A percentile compares a stretch with the other conserved stretches of the same genome.
phyloP scores from a whole-genome alignment of 2,329 filamentous ascomycete species.

The Fusarium succisae region DNA sequence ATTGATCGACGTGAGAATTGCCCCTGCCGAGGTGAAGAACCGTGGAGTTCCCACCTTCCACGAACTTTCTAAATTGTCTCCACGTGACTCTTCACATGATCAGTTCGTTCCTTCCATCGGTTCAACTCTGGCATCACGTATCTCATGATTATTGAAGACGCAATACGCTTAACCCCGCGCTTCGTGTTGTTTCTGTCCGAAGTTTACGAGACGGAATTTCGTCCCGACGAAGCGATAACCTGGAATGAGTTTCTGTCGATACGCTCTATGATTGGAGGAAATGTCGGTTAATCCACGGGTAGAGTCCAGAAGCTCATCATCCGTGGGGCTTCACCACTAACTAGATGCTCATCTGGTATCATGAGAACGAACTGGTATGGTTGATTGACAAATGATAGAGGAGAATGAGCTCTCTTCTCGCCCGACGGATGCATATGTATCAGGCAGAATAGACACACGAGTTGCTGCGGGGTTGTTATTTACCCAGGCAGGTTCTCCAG shows the following conservation, averaged over 20 bases:
- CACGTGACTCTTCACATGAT: background rate
- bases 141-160: background rate
- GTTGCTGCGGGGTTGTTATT: constrained; percentile 31
- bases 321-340: constrained; percentile 36
- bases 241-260: background rate
- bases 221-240: constrained; percentile 32
- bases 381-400: constrained; percentile 23
- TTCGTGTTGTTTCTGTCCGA: background rate
- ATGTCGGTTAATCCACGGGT: constrained; percentile 9
- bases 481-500: constrained; percentile 15
- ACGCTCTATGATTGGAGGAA: constrained; percentile 8
- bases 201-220: constrained; percentile 23
- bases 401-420: background rate
- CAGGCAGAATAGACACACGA: constrained; percentile 28
- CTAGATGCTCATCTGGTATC: constrained; percentile 27
- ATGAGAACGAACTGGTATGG: constrained; percentile 25
- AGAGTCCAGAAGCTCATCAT: background rate
- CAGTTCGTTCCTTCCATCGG: background rate
- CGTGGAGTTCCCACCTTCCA: background rate
- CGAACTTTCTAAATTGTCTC: background rate
- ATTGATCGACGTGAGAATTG: background rate
- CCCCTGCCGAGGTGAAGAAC: background rate
- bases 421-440: constrained; percentile 8
- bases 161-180: background rate
- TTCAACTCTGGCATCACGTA: background rate